Evolutionary conservation across 2,329 filamentous ascomycete species (phyloP), one percentile per base, ranked within the genome.

Genomic region (Colletotrichum karsti): DNA sequence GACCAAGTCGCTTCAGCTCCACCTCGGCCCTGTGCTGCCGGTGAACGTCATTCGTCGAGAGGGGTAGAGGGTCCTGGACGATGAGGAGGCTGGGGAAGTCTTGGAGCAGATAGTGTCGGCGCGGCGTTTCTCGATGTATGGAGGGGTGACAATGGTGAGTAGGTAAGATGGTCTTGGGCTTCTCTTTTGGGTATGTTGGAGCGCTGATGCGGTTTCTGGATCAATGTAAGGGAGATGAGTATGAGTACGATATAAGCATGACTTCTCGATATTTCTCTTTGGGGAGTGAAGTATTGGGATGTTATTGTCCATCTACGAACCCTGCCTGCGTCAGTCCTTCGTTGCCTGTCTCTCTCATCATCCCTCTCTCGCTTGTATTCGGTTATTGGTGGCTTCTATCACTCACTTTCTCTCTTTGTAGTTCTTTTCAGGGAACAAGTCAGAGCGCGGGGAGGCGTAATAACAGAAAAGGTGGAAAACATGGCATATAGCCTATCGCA

Each of bases 401-500:
- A 35, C 24, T 59, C 26, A 41, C 22, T 54, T 30, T 33, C 18
- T 20, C 39, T 42, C 39, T 54, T 57, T 12, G 24, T 42, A 28
- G 41, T 26, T 24, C 18, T 10, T n/a, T 15, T 13, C 15, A 46
- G n/a, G n/a, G 9, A 13, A 41, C 2, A 20, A 20, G 26, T 28
- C n/a, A 37, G 5, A 54, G 6, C 15, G 10, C 7, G 7, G 9
- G 30, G 10, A 53, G 18, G 39, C 12, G 28, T 20, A 9, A 24
- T 20, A n/a, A 7, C 30, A 13, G 20, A 26, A n/a, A 20, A 24
- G 22, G n/a, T 28, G 51, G 22, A 15, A 24, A 63, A 24, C 10
- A 71, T 71, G 69, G 69, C 59, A 5, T 86, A 86, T 73, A 76
- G 80, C 35, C 74, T 87, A 54, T 74, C 76, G 10, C 79, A 77